phyloP scores from a whole-genome alignment of 176 grass and related monocot species.

The Bonia amplexicaulis region DNA sequence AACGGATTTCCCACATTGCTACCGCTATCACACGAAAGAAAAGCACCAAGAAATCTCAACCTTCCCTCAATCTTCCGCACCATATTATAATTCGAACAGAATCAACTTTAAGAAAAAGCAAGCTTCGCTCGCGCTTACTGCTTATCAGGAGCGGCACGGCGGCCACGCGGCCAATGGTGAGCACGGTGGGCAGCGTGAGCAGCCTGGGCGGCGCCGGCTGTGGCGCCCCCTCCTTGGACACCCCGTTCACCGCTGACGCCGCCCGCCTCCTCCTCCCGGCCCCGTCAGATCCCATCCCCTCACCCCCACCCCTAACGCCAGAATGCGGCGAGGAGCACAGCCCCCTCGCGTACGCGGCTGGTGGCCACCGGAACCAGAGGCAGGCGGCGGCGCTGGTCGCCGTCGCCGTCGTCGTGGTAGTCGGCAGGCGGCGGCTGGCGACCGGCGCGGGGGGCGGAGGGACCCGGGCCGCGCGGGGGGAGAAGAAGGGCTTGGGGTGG shows the following conservation, averaged over 20 bases:
- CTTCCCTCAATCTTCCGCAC: background rate
- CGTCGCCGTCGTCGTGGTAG: slow-evolving; percentile 17
- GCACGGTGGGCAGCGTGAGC: slow-evolving; percentile 86
- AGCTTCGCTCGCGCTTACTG: slow-evolving; percentile 42
- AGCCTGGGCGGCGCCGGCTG: slow-evolving; percentile 24
- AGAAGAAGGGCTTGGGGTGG: slow-evolving; percentile 36
- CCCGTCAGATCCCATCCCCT: slow-evolving; percentile 54
- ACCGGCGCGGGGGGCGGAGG: background rate
- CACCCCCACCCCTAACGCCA: slow-evolving; percentile 17
- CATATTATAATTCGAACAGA: background rate
- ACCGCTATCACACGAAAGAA: background rate
- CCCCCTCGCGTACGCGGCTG: slow-evolving; percentile 31
- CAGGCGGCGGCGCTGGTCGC: background rate
- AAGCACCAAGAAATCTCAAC: background rate
- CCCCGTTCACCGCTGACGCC: slow-evolving; percentile 35
- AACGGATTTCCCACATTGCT: background rate
- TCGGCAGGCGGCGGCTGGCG: background rate
- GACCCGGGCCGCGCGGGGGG: slow-evolving; percentile 44
- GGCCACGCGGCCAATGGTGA: slow-evolving; percentile 83
- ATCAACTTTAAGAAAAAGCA: background rate
- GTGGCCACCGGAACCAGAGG: slow-evolving; percentile 39
- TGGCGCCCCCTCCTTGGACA: slow-evolving; percentile 23
- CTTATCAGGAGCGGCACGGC: slow-evolving; percentile 86
- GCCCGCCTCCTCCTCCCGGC: slow-evolving; percentile 14
- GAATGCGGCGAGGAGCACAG: slow-evolving; percentile 40